A percentile compares a stretch with the other conserved stretches of the same genome.
Evolutionary conservation across 495 filamentous ascomycete genomes (phyloP).

Genomic region (Astrothelium macrocarpum): DNA sequence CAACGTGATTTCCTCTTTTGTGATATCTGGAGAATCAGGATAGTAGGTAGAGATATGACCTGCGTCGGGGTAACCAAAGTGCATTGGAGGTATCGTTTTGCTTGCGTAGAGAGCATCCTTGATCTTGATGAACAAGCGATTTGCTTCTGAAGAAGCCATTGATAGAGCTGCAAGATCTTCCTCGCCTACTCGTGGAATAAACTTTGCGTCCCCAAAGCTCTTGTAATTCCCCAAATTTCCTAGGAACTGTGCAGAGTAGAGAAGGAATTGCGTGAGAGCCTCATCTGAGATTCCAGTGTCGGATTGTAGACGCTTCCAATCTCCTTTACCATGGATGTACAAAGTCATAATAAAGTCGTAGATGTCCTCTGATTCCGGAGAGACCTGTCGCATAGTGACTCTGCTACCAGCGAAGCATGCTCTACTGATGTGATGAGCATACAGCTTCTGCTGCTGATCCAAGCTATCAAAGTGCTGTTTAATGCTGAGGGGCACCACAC

Average conservation of each 20-base stretch:
- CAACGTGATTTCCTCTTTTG: conserved; percentile 68
- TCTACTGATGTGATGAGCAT: conserved; percentile 89
- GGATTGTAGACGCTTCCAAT: conserved; percentile 63
- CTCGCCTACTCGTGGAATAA: conserved; percentile 67
- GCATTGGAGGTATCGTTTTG: conserved; percentile 56
- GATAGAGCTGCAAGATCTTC: conserved; percentile 64
- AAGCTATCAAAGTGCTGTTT: conserved; percentile 83
- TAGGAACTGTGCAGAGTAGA: conserved; percentile 82
- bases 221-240: conserved; percentile 95
- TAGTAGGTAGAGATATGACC: conserved; percentile 92
- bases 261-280: conserved; percentile 64
- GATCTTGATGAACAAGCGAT: conserved; percentile 54
- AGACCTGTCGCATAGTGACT: conserved; percentile 78
- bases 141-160: conserved; percentile 47
- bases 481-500: conserved; percentile 74
- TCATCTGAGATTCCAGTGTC: conserved; percentile 61
- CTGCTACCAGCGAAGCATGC: conserved; percentile 78
- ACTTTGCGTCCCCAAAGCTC: conserved; percentile 89
- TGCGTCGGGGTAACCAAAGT: conserved; percentile 72
- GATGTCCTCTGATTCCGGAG: conserved; percentile 81
- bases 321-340: conserved; percentile 60
- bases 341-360: conserved; percentile 83
- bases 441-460: conserved; percentile 64
- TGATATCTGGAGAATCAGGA: conserved; percentile 76
- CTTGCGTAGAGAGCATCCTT: conserved; percentile 67